Evolutionary conservation across 2,329 filamentous ascomycete genomes (phyloP).

Genomic region (Stachybotrys chartarum): DNA sequence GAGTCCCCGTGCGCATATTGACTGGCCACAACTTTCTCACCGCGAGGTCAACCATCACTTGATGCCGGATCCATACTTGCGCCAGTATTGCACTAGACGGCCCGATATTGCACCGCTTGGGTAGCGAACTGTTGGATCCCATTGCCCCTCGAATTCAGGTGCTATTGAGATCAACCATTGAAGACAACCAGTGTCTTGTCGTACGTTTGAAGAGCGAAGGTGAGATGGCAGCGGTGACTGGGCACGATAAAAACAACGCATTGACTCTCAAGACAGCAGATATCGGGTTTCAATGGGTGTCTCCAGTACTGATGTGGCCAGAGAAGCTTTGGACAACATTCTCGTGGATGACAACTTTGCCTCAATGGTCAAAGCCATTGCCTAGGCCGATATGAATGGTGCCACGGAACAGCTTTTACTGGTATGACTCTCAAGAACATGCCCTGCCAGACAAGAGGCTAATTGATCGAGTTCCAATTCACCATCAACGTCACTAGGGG

Average conservation of each 20-base stretch:
- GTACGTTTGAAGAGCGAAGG: constrained; percentile 44
- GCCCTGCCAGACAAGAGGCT: not conserved
- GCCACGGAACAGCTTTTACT: constrained; percentile 63
- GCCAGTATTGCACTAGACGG: constrained; percentile 62
- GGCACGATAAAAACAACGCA: constrained; percentile 61
- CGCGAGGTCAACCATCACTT: constrained; percentile 55
- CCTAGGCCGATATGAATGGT: constrained; percentile 65
- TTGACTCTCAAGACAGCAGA: constrained; percentile 59
- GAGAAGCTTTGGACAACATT: constrained; percentile 62
- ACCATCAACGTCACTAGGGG: constrained; percentile 66
- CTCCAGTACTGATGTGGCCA: constrained; percentile 59
- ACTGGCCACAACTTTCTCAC: constrained; percentile 48
- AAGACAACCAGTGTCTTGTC: constrained; percentile 53
- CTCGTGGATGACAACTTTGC: constrained; percentile 61
- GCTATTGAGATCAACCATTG: constrained; percentile 50
- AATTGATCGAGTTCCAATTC: constrained; percentile 46
- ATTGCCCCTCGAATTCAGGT: constrained; percentile 43
- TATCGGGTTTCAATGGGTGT: constrained; percentile 62
- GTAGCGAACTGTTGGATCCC: constrained; percentile 42
- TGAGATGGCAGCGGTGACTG: constrained; percentile 56
- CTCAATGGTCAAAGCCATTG: constrained; percentile 59
- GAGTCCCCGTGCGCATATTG: constrained; percentile 55
- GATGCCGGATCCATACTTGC: constrained; percentile 56
- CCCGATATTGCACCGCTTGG: constrained; percentile 51
- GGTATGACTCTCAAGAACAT: constrained; percentile 23